Evolutionary conservation across 352 stramenopile species (phyloP).

Genomic region (Pythium phragmiticola): DNA sequence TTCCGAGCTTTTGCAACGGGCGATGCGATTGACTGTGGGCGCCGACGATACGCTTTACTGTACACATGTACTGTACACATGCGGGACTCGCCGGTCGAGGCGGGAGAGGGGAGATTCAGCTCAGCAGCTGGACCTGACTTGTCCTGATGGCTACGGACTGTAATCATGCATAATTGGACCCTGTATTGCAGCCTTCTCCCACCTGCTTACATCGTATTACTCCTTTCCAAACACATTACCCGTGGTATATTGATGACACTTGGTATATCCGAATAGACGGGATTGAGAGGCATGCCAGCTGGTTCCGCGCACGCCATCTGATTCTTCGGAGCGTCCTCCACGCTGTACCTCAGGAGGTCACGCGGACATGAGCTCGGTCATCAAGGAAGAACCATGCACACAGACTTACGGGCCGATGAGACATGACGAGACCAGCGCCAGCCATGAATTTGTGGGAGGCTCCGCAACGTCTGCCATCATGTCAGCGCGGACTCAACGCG

Average conservation of each 20-base stretch:
- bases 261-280: neutral
- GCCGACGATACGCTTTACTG: too few species aligned
- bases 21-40: neutral
- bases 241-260: neutral
- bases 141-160: neutral
- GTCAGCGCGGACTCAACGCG: too few species aligned
- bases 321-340: neutral
- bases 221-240: too few species aligned
- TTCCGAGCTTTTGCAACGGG: neutral
- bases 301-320: conserved; percentile 3
- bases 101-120: neutral
- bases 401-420: neutral
- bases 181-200: neutral
- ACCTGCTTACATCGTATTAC: neutral
- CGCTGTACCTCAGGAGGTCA: neutral
- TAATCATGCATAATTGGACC: neutral
- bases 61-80: too few species aligned
- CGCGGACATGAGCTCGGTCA: neutral
- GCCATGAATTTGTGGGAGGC: too few species aligned
- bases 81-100: too few species aligned
- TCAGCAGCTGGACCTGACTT: too few species aligned
- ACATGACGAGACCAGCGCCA: too few species aligned
- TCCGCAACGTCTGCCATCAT: too few species aligned
- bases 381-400: too few species aligned
- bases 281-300: neutral